Conservation (phyloP, 169 alveolate genomes). For the Perkinsus olseni region DNA sequence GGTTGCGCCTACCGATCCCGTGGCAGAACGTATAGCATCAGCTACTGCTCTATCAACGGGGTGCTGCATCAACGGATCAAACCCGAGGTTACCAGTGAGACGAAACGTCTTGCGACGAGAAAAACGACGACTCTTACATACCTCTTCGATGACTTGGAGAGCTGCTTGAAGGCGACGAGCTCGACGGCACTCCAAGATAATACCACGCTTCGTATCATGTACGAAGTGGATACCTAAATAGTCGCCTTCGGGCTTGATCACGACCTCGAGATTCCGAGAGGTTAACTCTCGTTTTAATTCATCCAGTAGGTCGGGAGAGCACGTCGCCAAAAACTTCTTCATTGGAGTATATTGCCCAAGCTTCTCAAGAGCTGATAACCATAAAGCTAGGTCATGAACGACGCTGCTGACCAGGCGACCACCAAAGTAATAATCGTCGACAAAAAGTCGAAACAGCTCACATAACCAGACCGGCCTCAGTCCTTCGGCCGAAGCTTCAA, state of each 20-base stretch:
- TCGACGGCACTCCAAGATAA: neutral
- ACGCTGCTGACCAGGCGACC: neutral
- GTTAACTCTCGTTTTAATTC: neutral
- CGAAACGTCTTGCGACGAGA: neutral
- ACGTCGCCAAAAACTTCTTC: neutral
- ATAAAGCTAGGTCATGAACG: neutral
- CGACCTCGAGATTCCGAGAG: neutral
- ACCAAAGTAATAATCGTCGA: neutral
- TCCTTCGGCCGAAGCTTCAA: no score
- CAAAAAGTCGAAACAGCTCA: neutral
- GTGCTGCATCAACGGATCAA: neutral
- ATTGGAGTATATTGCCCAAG: neutral
- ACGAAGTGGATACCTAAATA: neutral
- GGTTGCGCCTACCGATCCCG: neutral
- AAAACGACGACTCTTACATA: neutral
- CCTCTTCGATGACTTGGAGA: neutral
- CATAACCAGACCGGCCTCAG: no score
- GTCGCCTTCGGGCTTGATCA: neutral
- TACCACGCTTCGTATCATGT: neutral
- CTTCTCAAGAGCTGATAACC: neutral
- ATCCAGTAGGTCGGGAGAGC: neutral
- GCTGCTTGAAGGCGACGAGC: neutral
- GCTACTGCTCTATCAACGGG: neutral
- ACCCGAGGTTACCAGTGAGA: neutral
- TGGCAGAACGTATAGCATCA: neutral